Conservation (phyloP, 2,329 filamentous ascomycete species). For the Mycosphaerella sp. region DNA sequence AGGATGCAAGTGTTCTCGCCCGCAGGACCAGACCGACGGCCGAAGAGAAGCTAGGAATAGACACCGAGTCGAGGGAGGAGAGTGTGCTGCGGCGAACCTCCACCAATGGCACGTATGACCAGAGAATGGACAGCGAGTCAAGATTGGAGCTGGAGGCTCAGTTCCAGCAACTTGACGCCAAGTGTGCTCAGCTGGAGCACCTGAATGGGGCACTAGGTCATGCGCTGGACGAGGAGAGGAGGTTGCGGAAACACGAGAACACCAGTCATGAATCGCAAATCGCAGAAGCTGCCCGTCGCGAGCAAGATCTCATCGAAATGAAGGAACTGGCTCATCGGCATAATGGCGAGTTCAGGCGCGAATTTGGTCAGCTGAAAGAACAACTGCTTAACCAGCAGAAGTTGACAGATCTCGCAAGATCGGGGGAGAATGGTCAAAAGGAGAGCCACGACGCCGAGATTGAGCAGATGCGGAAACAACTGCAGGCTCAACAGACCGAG, state of each 20-base stretch:
- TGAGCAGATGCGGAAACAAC: slow-evolving; percentile 17
- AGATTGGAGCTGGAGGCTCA: slow-evolving; percentile 21
- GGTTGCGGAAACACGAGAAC: slow-evolving; percentile 21
- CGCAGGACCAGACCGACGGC: too few species aligned
- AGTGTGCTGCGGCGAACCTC: slow-evolving; percentile 15
- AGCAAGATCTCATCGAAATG: slow-evolving; percentile 23
- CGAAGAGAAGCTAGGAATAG: too few species aligned
- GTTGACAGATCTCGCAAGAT: slow-evolving; percentile 8
- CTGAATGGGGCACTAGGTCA: slow-evolving; percentile 24
- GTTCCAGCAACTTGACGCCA: slow-evolving; percentile 22
- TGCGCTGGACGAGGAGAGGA: slow-evolving; percentile 25
- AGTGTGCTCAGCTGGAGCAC: slow-evolving; percentile 26
- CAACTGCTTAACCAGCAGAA: slow-evolving; percentile 18
- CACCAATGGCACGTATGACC: slow-evolving; percentile 5
- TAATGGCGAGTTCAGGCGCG: slow-evolving; percentile 21
- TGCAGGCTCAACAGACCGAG: slow-evolving; percentile 17
- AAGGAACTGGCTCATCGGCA: slow-evolving; percentile 23
- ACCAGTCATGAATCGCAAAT: slow-evolving; percentile 16
- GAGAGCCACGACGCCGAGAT: slow-evolving; percentile 19
- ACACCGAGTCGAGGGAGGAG: neutral
- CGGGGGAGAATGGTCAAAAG: slow-evolving; percentile 10
- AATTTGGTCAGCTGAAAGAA: slow-evolving; percentile 22
- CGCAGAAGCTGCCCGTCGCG: slow-evolving; percentile 19
- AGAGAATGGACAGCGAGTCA: slow-evolving; percentile 11
- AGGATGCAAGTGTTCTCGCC: neutral